Percentiles rank a stretch among this genome's conserved stretches.
These are phyloP conservation scores for Ceratobasidium papillatum DNA, from an alignment of 1,284 basidiomycete genomes.

Conservation along the genomic window DNA sequence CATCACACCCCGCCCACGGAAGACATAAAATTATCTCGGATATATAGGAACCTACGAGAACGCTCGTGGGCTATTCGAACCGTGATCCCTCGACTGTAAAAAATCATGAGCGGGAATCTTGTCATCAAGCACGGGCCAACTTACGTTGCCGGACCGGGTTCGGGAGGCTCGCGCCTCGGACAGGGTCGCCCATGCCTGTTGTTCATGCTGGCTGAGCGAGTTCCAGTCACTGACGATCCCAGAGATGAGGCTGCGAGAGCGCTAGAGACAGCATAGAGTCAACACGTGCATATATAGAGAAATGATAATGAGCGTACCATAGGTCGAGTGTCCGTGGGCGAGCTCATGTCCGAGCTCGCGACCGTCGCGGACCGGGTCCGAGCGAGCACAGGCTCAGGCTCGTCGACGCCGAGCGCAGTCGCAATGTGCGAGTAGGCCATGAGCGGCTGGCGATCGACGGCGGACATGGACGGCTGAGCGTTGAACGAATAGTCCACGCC, in stretches of 20 bases:
- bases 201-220: slow-evolving; percentile 35
- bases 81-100: not conserved
- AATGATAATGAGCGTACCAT: slow-evolving; percentile 1
- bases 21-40: not conserved
- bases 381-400: slow-evolving; percentile 6
- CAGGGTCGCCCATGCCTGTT: slow-evolving; percentile 34
- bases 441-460: not conserved
- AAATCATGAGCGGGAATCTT: slow-evolving; percentile 1
- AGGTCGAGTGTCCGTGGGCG: slow-evolving; percentile 36
- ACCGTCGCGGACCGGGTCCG: not conserved
- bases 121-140: not conserved
- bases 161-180: slow-evolving; percentile 24
- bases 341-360: not conserved
- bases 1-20: slow-evolving; percentile 8
- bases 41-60: slow-evolving; percentile 6
- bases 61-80: not conserved
- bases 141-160: slow-evolving; percentile 26
- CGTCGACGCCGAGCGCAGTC: slow-evolving; percentile 12
- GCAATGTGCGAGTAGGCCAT: slow-evolving; percentile 19
- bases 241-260: slow-evolving; percentile 34
- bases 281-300: not conserved
- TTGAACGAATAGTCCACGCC: slow-evolving; percentile 21
- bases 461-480: not conserved
- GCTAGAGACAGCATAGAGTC: not conserved
- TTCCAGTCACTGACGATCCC: slow-evolving; percentile 35